Percentiles rank a stretch among this genome's conserved stretches.
phyloP scores from a whole-genome alignment of 768 basidiomycete genomes.

The Hirschioporus abietinus region DNA sequence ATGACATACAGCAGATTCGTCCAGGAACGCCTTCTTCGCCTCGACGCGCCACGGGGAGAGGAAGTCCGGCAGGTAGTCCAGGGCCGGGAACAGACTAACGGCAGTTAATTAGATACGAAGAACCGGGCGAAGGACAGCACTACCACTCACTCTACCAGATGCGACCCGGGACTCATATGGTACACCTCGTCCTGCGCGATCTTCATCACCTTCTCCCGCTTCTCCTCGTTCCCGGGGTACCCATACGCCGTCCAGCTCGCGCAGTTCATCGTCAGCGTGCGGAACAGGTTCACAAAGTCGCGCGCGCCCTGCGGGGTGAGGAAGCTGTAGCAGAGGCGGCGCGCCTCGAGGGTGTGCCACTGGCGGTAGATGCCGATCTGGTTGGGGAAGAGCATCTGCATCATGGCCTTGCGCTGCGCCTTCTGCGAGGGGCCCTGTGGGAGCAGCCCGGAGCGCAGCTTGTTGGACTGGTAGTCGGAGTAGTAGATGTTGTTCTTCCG shows the following conservation, averaged over 20 bases:
- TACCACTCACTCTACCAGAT: not conserved
- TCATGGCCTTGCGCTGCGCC: not conserved
- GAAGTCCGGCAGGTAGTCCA: slow-evolving; percentile 14
- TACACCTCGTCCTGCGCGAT: slow-evolving; percentile 1
- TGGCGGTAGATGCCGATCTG: not conserved
- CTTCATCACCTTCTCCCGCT: not conserved
- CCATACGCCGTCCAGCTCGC: not conserved
- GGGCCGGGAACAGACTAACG: slow-evolving; percentile 12
- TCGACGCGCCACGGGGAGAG: slow-evolving; percentile 15
- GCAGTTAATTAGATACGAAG: slow-evolving; percentile 10
- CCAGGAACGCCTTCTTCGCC: slow-evolving; percentile 13
- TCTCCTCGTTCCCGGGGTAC: not conserved
- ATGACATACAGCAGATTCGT: slow-evolving; percentile 12
- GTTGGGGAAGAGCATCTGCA: not conserved
- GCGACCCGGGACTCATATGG: not conserved
- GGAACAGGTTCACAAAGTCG: not conserved
- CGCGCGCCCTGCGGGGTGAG: not conserved
- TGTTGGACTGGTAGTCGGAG: not conserved
- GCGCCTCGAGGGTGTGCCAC: not conserved
- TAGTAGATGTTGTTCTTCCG: not conserved
- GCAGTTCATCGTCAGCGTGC: not conserved
- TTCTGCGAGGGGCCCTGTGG: not conserved
- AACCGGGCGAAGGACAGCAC: not conserved
- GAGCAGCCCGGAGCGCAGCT: not conserved
- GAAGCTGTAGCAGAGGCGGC: not conserved